A percentile compares a stretch with the other conserved stretches of the same genome.
phyloP scores from a whole-genome alignment of 2,329 filamentous ascomycete species.

The Aspergillus costaricaensis region DNA sequence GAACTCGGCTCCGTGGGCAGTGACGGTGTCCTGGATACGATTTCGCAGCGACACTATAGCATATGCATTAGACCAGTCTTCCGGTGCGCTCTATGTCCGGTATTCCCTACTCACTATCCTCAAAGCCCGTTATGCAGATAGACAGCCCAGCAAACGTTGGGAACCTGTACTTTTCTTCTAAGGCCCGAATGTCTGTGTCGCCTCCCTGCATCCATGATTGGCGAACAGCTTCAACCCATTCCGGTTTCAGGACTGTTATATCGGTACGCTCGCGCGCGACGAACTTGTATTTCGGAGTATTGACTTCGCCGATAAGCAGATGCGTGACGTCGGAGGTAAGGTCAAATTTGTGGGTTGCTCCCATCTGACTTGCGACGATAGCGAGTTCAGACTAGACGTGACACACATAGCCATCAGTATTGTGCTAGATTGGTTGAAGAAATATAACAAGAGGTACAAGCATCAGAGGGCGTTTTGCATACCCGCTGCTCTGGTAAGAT shows the following conservation, averaged over 20 bases:
- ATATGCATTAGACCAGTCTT: neutral
- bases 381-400: constrained; percentile 43
- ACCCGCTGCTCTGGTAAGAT: constrained; percentile 78
- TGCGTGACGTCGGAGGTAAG: constrained; percentile 96
- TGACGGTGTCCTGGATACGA: constrained; percentile 68
- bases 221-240: constrained; percentile 81
- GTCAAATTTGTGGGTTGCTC: constrained; percentile 83
- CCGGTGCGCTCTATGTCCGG: neutral
- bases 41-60: constrained; percentile 64
- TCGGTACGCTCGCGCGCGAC: constrained; percentile 87
- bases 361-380: constrained; percentile 69
- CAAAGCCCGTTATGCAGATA: constrained; percentile 71
- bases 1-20: constrained; percentile 75
- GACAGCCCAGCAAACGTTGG: constrained; percentile 55
- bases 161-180: constrained; percentile 62
- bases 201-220: constrained; percentile 77
- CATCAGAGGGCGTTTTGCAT: constrained; percentile 34
- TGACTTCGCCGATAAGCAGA: constrained; percentile 83
- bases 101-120: constrained; percentile 55
- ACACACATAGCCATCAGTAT: neutral
- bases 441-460: neutral
- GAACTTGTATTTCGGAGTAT: constrained; percentile 93
- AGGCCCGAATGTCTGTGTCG: constrained; percentile 68
- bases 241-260: constrained; percentile 76
- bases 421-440: too few relatives aligned